A percentile compares a stretch with the other conserved stretches of the same genome.
Evolutionary conservation across 2,329 filamentous ascomycete genomes (phyloP).

Genomic region (Rachicladosporium sp.): DNA sequence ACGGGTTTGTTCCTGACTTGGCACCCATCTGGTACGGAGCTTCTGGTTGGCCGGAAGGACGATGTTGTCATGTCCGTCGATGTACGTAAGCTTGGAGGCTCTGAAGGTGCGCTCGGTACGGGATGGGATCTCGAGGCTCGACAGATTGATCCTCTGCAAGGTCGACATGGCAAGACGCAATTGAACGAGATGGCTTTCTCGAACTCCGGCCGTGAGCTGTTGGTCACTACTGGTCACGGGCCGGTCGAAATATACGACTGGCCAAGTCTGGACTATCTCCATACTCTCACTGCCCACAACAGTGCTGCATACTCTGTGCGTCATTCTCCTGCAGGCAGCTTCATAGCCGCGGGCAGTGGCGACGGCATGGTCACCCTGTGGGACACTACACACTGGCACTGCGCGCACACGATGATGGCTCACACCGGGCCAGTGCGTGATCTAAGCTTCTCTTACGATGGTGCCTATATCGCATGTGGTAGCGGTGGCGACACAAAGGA

Average conservation of each 20-base stretch:
- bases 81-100: constrained; percentile 12
- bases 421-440: constrained; percentile 57
- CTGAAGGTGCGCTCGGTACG: not conserved
- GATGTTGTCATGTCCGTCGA: constrained; percentile 23
- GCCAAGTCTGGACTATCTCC: constrained; percentile 42
- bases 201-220: constrained; percentile 59
- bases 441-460: constrained; percentile 67
- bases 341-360: constrained; percentile 61
- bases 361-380: constrained; percentile 66
- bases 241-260: constrained; percentile 58
- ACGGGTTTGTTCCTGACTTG: constrained; percentile 44
- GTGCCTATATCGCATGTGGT: constrained; percentile 60
- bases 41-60: constrained; percentile 65
- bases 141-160: constrained; percentile 14
- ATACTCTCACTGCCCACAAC: constrained; percentile 59
- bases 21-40: constrained; percentile 56
- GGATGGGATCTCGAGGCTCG: constrained; percentile 9
- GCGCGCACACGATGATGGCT: constrained; percentile 55
- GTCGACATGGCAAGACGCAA: constrained; percentile 25
- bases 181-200: constrained; percentile 66
- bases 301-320: constrained; percentile 57
- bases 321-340: constrained; percentile 58
- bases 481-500: constrained; percentile 39
- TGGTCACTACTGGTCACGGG: constrained; percentile 60
- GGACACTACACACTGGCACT: constrained; percentile 69